phyloP scores from a whole-genome alignment of 306 rosid species.

The Dryas drummondii region DNA sequence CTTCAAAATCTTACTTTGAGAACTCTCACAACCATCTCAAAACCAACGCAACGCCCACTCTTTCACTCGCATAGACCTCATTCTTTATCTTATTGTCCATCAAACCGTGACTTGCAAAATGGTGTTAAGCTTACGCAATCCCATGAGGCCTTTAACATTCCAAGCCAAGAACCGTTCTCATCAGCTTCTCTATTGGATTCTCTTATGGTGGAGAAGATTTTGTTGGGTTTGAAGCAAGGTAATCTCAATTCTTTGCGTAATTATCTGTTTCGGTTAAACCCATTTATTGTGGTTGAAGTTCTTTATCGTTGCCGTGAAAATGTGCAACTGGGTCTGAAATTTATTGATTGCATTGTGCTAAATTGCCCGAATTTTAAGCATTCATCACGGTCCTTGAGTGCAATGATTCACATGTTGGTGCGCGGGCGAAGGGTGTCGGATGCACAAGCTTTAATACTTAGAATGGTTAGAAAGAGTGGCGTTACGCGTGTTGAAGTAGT shows the following conservation, averaged over 20 bases:
- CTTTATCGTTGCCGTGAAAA: slow-evolving; percentile 46
- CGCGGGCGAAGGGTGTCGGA: slow-evolving; percentile 51
- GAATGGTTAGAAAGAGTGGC: slow-evolving; percentile 70
- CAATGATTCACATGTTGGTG: slow-evolving; percentile 59
- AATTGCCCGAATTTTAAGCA: slow-evolving; percentile 50
- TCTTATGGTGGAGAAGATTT: slow-evolving; percentile 51
- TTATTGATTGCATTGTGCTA: slow-evolving; percentile 34
- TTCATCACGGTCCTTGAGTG: slow-evolving; percentile 51
- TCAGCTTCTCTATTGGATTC: slow-evolving; percentile 38
- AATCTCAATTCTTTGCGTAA: slow-evolving; percentile 32
- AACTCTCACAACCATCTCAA: slow-evolving; percentile 5
- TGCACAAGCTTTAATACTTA: slow-evolving; percentile 71
- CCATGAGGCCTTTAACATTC: not conserved
- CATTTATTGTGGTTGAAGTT: slow-evolving; percentile 45
- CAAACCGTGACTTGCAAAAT: slow-evolving; percentile 13
- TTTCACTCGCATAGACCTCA: slow-evolving; percentile 4
- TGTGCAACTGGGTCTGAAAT: slow-evolving; percentile 36
- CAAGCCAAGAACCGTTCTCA: slow-evolving; percentile 23
- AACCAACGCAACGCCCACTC: not conserved
- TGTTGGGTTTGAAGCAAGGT: slow-evolving; percentile 54
- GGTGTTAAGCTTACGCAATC: slow-evolving; percentile 13
- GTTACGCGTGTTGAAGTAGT: slow-evolving; percentile 60
- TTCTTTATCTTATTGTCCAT: slow-evolving; percentile 12
- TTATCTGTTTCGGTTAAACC: slow-evolving; percentile 43
- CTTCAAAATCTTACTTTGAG: slow-evolving; percentile 18